Evolutionary conservation across 2,329 filamentous ascomycete species (phyloP), one percentile per base, ranked within the genome.

Genomic region (Stagonosporopsis cucurbitacearum): DNA sequence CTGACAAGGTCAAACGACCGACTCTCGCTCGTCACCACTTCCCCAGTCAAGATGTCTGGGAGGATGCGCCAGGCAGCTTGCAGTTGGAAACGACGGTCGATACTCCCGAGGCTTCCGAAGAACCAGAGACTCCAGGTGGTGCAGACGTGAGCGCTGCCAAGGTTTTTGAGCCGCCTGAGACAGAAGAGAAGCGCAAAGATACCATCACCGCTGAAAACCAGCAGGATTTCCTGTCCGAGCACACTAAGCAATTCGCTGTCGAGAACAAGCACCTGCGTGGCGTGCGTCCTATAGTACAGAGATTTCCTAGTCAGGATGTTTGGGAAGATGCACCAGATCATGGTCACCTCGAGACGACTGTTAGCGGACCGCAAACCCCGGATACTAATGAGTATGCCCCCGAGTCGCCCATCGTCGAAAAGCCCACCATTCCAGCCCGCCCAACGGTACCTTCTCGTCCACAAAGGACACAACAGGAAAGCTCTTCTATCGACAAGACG

Each of bases 41-140:
- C 76, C 95, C 95, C 1, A 97, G 93, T 75, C 90, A 93, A 73
- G 95, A 99, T 73, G 86, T 98, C 36, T 99, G 95, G 95, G 95
- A 99, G 78, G 96, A 99, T 74, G 89, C 92, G 0, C 95, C 96
- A 4, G 89, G 88, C 70, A 96, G 92, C 76, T 82, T 91, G 48
- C 87, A 95, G 68, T 86, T 86, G 44, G 79, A 84, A 30, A 88
- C 93, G 3, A 92, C 91, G 57, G 94, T 98, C 7, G 91, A 89
- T 2, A 95, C 91, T 0, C 92, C 92, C 1, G 90, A 92, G 67
- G 70, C 84, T 28, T 79, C 81, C 0, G 82, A 81, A 56, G 81
- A 83, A 56, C 69, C 78, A 20, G 57, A 65, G 41, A 65, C 66
- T 15, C 59, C 73, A 78, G 70, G 70, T 79, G 70, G 70, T 79